Conservation (phyloP, 768 basidiomycete species). For the Macrolepiota dolichaula region DNA sequence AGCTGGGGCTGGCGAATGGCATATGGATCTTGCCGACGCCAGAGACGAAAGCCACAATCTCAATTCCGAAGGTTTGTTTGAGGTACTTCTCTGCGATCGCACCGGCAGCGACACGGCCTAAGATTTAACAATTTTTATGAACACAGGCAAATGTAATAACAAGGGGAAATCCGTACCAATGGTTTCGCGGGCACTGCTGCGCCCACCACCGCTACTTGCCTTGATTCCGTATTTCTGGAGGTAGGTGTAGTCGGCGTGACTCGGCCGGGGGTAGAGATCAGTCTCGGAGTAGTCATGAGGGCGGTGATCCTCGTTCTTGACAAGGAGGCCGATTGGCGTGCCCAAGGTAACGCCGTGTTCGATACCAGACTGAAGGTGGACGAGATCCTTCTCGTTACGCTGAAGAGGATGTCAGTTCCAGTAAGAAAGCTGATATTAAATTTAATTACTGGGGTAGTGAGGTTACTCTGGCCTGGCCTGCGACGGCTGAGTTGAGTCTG, state of each 20-base stretch:
- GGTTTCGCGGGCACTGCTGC: constrained; percentile 94
- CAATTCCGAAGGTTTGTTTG: constrained; percentile 79
- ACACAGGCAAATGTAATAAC: not conserved
- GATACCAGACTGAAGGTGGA: constrained; percentile 89
- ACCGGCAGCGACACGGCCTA: constrained; percentile 94
- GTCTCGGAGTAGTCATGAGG: constrained; percentile 99
- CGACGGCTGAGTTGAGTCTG: constrained; percentile 89
- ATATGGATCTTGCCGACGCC: constrained; percentile 92
- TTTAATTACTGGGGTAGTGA: constrained; percentile 85
- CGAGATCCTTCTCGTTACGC: constrained; percentile 95
- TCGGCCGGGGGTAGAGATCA: constrained; percentile 94
- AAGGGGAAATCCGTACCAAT: constrained; percentile 55
- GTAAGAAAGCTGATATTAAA: constrained; percentile 3
- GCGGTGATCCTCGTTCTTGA: constrained; percentile 96
- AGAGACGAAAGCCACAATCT: constrained; percentile 96
- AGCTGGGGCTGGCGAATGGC: constrained; percentile 46
- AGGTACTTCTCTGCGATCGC: constrained; percentile 98
- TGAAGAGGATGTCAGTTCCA: constrained; percentile 24
- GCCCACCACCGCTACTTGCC: constrained; percentile 94
- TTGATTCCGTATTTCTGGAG: constrained; percentile 97
- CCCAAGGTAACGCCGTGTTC: constrained; percentile 95
- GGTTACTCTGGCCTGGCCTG: constrained; percentile 92
- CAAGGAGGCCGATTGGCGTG: constrained; percentile 95
- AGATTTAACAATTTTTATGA: not conserved
- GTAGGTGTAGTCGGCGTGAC: constrained; percentile 98